Evolutionary conservation across 2,329 filamentous ascomycete genomes (phyloP).

Genomic region (Phialophora expanda): DNA sequence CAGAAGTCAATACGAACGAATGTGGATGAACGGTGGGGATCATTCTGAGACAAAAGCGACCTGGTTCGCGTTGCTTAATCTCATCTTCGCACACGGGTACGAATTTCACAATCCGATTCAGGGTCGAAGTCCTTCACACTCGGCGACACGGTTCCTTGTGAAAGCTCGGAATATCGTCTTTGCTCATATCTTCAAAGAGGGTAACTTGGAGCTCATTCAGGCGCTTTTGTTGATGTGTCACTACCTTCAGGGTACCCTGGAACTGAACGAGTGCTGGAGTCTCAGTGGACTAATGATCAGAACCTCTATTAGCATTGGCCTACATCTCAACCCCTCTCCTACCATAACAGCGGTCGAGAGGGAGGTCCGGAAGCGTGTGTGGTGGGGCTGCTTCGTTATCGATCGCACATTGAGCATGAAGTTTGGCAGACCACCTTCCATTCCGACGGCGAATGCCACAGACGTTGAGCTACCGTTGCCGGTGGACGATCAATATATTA

Average conservation of each 20-base stretch:
- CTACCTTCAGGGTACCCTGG: slow-evolving; percentile 23
- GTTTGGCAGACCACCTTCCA: slow-evolving; percentile 19
- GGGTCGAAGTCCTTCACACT: not conserved
- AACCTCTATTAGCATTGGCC: slow-evolving; percentile 13
- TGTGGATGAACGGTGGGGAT: slow-evolving; percentile 7
- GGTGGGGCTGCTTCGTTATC: slow-evolving; percentile 23
- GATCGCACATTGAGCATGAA: slow-evolving; percentile 23
- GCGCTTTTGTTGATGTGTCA: slow-evolving; percentile 25
- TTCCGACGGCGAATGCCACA: slow-evolving; percentile 3
- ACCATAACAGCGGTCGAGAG: slow-evolving; percentile 7
- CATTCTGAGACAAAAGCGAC: slow-evolving; percentile 6
- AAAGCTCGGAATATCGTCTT: slow-evolving; percentile 13
- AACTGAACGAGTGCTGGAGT: slow-evolving; percentile 27
- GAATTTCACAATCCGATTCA: slow-evolving; percentile 10
- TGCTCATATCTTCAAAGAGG: slow-evolving; percentile 12
- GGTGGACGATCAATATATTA: slow-evolving; percentile 20
- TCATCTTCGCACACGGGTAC: slow-evolving; percentile 17
- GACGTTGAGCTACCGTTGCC: slow-evolving; percentile 14
- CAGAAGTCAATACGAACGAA: slow-evolving; percentile 12
- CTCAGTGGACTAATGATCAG: slow-evolving; percentile 10
- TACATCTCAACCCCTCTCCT: slow-evolving; percentile 9
- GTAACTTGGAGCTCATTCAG: slow-evolving; percentile 18
- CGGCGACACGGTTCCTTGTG: slow-evolving; percentile 6
- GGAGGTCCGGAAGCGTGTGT: slow-evolving; percentile 20
- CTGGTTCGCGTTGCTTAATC: slow-evolving; percentile 16